Evolutionary conservation across 257 asterid genomes (phyloP).

Genomic region (Solanum arcanum): DNA sequence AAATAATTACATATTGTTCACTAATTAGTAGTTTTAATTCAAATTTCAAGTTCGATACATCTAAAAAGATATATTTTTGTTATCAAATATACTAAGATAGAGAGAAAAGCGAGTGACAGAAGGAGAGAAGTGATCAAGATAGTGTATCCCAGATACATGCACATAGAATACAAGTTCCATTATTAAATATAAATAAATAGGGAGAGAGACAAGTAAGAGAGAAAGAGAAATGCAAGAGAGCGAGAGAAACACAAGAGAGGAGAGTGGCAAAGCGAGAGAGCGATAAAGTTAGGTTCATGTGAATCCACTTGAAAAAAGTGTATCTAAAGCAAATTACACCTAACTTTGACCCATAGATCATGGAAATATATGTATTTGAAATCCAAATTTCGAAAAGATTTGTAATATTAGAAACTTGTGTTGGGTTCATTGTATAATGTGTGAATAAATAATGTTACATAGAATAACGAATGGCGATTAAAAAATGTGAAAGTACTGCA

Average conservation of each 20-base stretch:
- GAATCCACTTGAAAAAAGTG: background rate
- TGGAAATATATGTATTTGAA: background rate
- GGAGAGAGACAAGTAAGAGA: background rate
- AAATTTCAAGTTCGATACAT: background rate
- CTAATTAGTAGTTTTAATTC: too few relatives aligned
- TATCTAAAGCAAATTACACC: background rate
- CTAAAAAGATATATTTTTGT: too few relatives aligned
- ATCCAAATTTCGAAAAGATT: background rate
- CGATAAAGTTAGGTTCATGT: too few relatives aligned
- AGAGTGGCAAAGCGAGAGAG: background rate
- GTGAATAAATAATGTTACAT: too few relatives aligned
- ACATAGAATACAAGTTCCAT: background rate
- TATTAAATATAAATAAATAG: background rate
- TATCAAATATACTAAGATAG: too few relatives aligned
- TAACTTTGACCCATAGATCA: background rate
- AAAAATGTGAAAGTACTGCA: too few relatives aligned
- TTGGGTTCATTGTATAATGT: too few relatives aligned
- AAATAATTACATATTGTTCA: too few relatives aligned
- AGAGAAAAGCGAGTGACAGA: background rate
- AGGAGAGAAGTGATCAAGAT: background rate
- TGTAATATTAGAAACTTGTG: background rate
- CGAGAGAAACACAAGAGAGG: background rate
- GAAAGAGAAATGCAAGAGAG: background rate
- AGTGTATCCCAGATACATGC: background rate
- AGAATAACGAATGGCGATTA: too few relatives aligned